Conservation (phyloP, 805 yeast genomes). For the Candida montana region DNA sequence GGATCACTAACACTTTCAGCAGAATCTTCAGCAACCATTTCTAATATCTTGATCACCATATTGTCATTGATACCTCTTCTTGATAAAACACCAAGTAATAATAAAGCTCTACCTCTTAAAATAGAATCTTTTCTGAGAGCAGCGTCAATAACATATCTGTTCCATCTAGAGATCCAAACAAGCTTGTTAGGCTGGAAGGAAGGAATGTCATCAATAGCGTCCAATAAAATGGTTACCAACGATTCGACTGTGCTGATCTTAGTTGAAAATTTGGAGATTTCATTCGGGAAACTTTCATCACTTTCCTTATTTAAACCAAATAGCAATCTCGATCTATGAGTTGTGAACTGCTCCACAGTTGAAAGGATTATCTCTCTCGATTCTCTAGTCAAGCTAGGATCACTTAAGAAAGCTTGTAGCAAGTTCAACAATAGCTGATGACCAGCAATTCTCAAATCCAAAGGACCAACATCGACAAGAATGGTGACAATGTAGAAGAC, state of each 20-base stretch:
- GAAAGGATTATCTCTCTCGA: slow-evolving; percentile 39
- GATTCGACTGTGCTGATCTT: slow-evolving; percentile 46
- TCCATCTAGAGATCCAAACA: slow-evolving; percentile 63
- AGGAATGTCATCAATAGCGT: slow-evolving; percentile 46
- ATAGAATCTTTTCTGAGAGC: slow-evolving; percentile 52
- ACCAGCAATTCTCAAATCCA: slow-evolving; percentile 52
- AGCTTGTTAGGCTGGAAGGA: slow-evolving; percentile 40
- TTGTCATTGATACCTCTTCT: slow-evolving; percentile 57
- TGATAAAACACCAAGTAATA: slow-evolving; percentile 65
- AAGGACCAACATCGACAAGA: slow-evolving; percentile 45
- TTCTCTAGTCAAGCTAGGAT: slow-evolving; percentile 41
- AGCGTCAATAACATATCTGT: slow-evolving; percentile 55
- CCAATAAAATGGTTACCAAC: slow-evolving; percentile 50
- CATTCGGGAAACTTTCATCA: slow-evolving; percentile 31
- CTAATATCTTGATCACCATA: slow-evolving; percentile 35
- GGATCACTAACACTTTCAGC: slow-evolving; percentile 26
- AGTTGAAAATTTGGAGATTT: slow-evolving; percentile 32
- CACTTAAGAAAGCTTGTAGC: slow-evolving; percentile 61
- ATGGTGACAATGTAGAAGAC: slow-evolving; percentile 62
- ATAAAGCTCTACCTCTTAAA: slow-evolving; percentile 60
- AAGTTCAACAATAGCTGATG: slow-evolving; percentile 61
- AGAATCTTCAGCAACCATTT: slow-evolving; percentile 27
- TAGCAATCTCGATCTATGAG: slow-evolving; percentile 62
- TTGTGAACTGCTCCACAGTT: slow-evolving; percentile 37
- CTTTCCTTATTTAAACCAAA: slow-evolving; percentile 63